A percentile compares a stretch with the other conserved stretches of the same genome.
Conservation (phyloP, 108 stramenopile species). For the Cyclostephanos tholiformis region DNA sequence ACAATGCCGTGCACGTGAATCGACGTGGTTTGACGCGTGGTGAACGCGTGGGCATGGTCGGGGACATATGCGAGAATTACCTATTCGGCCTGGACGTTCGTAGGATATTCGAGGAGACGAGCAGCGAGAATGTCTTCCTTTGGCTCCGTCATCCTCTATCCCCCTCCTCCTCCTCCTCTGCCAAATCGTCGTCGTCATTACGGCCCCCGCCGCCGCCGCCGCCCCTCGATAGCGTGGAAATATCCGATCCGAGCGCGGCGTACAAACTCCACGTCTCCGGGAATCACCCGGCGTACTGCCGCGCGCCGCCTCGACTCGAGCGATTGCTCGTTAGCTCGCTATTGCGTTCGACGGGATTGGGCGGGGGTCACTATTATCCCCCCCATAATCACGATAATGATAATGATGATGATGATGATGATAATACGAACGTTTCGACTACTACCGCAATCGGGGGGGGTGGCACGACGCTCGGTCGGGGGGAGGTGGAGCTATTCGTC, state of each 20-base stretch:
- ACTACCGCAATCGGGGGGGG: conserved; percentile 16
- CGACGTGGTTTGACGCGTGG: conserved; percentile 12
- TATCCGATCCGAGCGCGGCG: conserved; percentile 73
- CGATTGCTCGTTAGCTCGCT: conserved; percentile 64
- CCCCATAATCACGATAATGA: conserved; percentile 21
- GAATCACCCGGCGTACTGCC: conserved; percentile 85
- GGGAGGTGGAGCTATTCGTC: conserved; percentile 92
- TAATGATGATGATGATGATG: not conserved
- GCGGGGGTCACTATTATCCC: conserved; percentile 79
- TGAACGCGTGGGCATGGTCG: conserved; percentile 28
- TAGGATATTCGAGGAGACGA: conserved; percentile 68
- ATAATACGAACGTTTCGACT: conserved; percentile 2
- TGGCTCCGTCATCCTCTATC: conserved; percentile 52
- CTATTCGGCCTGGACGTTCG: conserved; percentile 60
- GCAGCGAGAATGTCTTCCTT: conserved; percentile 69
- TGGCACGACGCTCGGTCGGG: conserved; percentile 62
- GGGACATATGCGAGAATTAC: conserved; percentile 43
- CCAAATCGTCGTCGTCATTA: not conserved
- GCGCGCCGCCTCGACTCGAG: conserved; percentile 87
- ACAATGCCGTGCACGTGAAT: conserved; percentile 58
- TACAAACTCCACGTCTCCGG: conserved; percentile 62
- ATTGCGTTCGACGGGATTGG: conserved; percentile 71
- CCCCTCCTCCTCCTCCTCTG: not conserved
- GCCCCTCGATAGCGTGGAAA: conserved; percentile 68
- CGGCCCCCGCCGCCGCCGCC: not conserved